phyloP scores from a whole-genome alignment of 352 stramenopile species.

The Phytophthora pisi region DNA sequence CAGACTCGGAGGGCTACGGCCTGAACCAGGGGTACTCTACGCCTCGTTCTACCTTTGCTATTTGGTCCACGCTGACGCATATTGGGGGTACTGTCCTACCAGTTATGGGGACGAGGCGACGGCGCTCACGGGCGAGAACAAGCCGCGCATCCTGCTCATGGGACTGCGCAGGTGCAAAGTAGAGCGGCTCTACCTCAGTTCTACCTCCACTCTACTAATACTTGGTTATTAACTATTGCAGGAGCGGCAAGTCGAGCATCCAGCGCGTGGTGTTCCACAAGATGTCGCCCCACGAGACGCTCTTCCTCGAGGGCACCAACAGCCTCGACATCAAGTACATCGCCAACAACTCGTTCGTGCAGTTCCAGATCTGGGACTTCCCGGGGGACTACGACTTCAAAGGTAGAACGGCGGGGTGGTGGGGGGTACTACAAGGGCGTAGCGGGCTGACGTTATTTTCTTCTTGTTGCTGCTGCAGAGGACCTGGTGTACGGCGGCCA shows the following conservation, averaged over 20 bases:
- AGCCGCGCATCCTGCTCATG: slow-evolving; percentile 97
- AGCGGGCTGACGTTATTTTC: not conserved
- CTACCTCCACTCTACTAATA: not conserved
- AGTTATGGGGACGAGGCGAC: slow-evolving; percentile 78
- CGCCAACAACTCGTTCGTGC: slow-evolving; percentile 97
- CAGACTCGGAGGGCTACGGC: slow-evolving; percentile 53
- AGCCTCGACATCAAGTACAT: slow-evolving; percentile 95
- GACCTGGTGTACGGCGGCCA: slow-evolving; percentile 89
- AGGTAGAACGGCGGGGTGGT: slow-evolving; percentile 26
- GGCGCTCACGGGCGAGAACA: slow-evolving; percentile 87
- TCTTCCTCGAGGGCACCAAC: slow-evolving; percentile 94
- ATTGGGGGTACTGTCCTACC: slow-evolving; percentile 5
- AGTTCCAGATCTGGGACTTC: slow-evolving; percentile 99
- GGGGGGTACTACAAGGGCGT: not conserved
- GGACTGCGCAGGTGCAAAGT: slow-evolving; percentile 84
- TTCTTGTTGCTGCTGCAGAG: slow-evolving; percentile 36
- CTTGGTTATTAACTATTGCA: slow-evolving; percentile 18
- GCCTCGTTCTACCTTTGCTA: not conserved
- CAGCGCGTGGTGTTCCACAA: slow-evolving; percentile 99
- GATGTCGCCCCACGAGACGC: slow-evolving; percentile 98
- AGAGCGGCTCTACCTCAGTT: not conserved
- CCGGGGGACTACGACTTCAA: slow-evolving; percentile 95
- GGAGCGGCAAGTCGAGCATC: slow-evolving; percentile 89
- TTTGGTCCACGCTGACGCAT: no score
- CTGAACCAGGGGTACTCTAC: slow-evolving; percentile 37